A percentile compares a stretch with the other conserved stretches of the same genome.
These are phyloP conservation scores for Schwanniomyces vanrijiae DNA, from an alignment of 805 yeast species.

Conservation along the genomic window DNA sequence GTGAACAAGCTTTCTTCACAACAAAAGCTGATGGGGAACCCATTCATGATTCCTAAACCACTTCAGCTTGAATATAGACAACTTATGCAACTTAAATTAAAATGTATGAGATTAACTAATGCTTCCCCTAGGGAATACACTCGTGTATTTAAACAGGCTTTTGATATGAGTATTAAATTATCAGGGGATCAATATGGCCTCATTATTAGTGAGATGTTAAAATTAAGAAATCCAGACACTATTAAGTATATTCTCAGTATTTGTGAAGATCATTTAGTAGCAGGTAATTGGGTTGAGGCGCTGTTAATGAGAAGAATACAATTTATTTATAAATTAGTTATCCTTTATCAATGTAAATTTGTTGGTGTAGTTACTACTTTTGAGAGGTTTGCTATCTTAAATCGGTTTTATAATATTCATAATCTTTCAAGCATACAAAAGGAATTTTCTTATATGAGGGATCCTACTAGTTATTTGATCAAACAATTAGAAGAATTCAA, in stretches of 20 bases:
- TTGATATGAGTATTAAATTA: conserved; percentile 11
- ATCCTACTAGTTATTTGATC: conserved; percentile 10
- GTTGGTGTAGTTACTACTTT: conserved; percentile 11
- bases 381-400: conserved; percentile 19
- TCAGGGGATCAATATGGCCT: conserved; percentile 19
- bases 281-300: conserved; percentile 31
- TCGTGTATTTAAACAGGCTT: conserved; percentile 7
- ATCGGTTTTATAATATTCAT: conserved; percentile 25
- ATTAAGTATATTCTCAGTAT: conserved; percentile 16
- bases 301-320: conserved; percentile 18
- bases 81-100: conserved; percentile 16
- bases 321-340: conserved; percentile 26
- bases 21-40: not conserved
- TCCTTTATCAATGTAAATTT: conserved; percentile 16
- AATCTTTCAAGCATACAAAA: conserved; percentile 10
- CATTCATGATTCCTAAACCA: conserved; percentile 15
- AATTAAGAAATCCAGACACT: not conserved
- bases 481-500: conserved; percentile 13
- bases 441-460: conserved; percentile 10
- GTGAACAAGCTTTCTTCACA: conserved; percentile 1
- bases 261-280: conserved; percentile 30
- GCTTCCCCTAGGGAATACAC: conserved; percentile 9
- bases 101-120: conserved; percentile 5
- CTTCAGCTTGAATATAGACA: conserved; percentile 17
- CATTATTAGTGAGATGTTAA: conserved; percentile 10